Evolutionary conservation across 1,139 yeast genomes (phyloP), one percentile per base, ranked within the genome.

Genomic region (Protomyces macrosporus): DNA sequence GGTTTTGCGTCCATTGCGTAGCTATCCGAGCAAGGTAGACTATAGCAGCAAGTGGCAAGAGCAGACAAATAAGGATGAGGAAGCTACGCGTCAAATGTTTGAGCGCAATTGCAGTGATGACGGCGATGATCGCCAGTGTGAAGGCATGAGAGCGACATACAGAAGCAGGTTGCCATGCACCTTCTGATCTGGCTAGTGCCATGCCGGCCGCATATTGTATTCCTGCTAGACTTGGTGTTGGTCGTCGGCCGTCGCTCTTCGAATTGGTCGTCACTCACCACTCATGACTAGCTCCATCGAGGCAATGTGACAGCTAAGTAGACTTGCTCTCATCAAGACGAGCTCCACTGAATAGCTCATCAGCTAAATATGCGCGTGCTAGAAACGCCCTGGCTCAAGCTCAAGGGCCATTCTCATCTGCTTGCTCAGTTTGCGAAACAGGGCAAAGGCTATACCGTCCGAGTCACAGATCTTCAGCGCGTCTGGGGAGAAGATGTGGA

Each of bases 401-500:
- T 58, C 16, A 52, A 55, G 16, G 56, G 62, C 14, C 62, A 58
- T 12, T 50, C 23, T 6, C 51, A 58, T 30, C 45, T 58, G n/a
- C 48, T 58, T 32, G 52, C 52, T 12, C 62, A 58, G 36, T 55
- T 45, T 12, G 6, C 14, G 4, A 42, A 51, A 6, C 12, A 51
- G 2, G 55, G 39, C 32, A 12, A 12, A 16, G 16, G 48, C 48
- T 58, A 58, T 42, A 6, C 55, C 5, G 52, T 58, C 16, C 45
- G 62, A n/a, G 50, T 58, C 7, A 58, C 62, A 9, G 62, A 58
- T 36, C 42, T 58, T 40, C 55, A 42, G 36, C 53, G 39, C 0
- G 53, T 58, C 16, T 58, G 62, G 62, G 62, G 62, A 14, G 62
- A 58, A 40, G 56, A 58, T 35, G 6, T 58, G 36, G n/a, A 51